Evolutionary conservation across 2,329 filamentous ascomycete species (phyloP), one percentile per base, ranked within the genome.

Genomic region (Bipolaris oryzae): DNA sequence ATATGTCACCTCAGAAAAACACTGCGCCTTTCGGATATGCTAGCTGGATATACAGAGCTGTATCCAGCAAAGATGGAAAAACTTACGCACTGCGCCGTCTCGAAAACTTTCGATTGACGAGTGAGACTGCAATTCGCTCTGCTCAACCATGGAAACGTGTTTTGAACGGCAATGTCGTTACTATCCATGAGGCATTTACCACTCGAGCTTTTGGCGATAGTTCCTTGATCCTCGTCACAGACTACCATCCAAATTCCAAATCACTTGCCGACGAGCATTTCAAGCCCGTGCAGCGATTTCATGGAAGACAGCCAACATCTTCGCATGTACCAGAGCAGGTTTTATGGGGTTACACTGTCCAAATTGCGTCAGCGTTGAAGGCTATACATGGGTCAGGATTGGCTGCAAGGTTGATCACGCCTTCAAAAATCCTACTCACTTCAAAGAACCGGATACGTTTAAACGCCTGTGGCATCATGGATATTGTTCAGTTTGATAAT

Each of bases 41-140:
- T 5, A 96, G 89, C 67, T 98, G 93, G 92, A 86, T 96, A 0
- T 99, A 97, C 80, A 98, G 98, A 79, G 94, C 93, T 7, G 88
- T 89, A 21, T 96, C 92, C 6, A 89, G 85, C 75, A 95, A 95
- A 73, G 94, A 94, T 67, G 95, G 93, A 10, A 88, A 90, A 63
- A 87, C 88, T n/a, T 98, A 96, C 76, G 92, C 89, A 55, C 80
- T 99, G 44, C 86, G 95, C 61, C 85, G 95, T 60, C 84, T 99
- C 20, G 92, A 97, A 82, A 90, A 92, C 46, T 97, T 92, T 72
- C 89, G 92, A 10, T 78, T 98, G 48, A 95, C 90, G 13, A 96
- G 93, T 69, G 93, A 96, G 69, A 89, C 92, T 65, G 91, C 93
- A 3, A 96, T 98, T 50, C 85, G 90, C 56, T 87, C 89, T 1